A percentile compares a stretch with the other conserved stretches of the same genome.
These are phyloP conservation scores for Vachellia collinsii DNA, from an alignment of 306 rosid species.

Conservation along the genomic window DNA sequence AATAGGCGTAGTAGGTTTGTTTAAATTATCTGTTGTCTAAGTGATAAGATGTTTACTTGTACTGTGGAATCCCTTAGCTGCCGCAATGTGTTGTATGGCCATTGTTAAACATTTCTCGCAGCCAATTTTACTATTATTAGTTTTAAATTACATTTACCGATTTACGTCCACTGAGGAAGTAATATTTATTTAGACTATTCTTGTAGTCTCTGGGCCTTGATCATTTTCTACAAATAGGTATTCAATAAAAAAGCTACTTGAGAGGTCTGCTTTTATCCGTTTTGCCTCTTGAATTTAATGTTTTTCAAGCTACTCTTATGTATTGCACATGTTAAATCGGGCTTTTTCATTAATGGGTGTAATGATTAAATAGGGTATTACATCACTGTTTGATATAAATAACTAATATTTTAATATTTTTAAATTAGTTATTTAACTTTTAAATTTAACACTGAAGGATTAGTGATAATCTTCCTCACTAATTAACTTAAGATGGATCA, in stretches of 20 bases:
- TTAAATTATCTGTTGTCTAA: constrained; percentile 42
- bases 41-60: constrained; percentile 39
- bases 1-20: constrained; percentile 53
- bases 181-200: neutral
- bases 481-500: too few relatives aligned
- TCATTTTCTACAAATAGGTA: neutral
- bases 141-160: neutral
- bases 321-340: too few relatives aligned
- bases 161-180: neutral
- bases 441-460: too few relatives aligned
- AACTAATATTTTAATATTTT: too few relatives aligned
- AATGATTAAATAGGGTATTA: too few relatives aligned
- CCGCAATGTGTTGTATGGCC: constrained; percentile 42
- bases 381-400: too few relatives aligned
- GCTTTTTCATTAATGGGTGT: too few relatives aligned
- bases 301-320: too few relatives aligned
- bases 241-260: too few relatives aligned
- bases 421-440: too few relatives aligned
- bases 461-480: too few relatives aligned
- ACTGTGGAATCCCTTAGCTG: constrained; percentile 49
- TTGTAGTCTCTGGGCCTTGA: neutral
- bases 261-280: too few relatives aligned
- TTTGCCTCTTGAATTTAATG: neutral
- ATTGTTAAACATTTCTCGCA: constrained; percentile 42
- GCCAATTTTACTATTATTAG: constrained; percentile 28